Evolutionary conservation across 257 asterid genomes (phyloP).

Genomic region (Solanum megistacrolobum): DNA sequence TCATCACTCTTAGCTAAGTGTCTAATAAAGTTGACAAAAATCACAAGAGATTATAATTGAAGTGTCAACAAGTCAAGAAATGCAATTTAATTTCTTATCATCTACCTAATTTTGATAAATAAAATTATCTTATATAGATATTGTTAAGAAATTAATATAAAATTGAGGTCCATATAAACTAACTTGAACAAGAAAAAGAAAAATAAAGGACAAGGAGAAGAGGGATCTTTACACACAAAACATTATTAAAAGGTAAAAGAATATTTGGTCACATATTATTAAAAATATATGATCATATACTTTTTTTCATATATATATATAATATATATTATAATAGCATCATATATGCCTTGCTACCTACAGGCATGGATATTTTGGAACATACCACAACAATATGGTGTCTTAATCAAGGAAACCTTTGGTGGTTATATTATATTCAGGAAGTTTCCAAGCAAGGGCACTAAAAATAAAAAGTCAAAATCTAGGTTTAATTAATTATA

Average conservation of each 20-base stretch:
- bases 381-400: constrained; percentile 9
- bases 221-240: background rate
- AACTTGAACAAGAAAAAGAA: background rate
- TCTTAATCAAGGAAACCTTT: constrained; percentile 35
- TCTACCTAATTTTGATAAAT: background rate
- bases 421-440: background rate
- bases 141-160: background rate
- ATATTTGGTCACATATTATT: background rate
- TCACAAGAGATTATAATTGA: background rate
- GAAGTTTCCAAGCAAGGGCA: background rate
- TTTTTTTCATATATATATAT: background rate
- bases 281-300: background rate
- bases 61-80: background rate
- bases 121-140: background rate
- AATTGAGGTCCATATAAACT: background rate
- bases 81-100: background rate
- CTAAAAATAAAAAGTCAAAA: background rate
- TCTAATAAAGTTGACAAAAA: background rate
- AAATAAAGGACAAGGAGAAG: background rate
- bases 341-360: background rate
- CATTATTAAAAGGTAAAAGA: background rate
- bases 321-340: background rate
- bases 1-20: background rate
- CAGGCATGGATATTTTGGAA: constrained; percentile 12
- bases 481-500: background rate